phyloP scores from a whole-genome alignment of 495 filamentous ascomycete genomes.

The Aspergillus affinis region DNA sequence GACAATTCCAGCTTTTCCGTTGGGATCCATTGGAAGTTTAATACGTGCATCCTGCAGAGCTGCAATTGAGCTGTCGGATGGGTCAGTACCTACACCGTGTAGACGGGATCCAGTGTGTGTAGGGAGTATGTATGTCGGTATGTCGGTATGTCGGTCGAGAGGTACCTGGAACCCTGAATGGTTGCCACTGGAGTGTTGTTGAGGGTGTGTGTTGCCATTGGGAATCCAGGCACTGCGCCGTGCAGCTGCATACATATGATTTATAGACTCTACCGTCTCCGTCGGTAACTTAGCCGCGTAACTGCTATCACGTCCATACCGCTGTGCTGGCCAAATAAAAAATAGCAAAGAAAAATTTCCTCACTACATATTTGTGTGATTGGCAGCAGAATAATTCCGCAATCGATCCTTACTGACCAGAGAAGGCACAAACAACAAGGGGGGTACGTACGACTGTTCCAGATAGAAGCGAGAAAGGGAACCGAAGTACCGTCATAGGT shows the following conservation, averaged over 20 bases:
- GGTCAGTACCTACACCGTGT: neutral
- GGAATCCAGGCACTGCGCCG: neutral
- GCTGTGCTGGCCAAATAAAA: neutral
- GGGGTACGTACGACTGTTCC: neutral
- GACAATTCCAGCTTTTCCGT: neutral
- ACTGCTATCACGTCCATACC: neutral
- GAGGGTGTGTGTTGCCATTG: no score
- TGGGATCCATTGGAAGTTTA: neutral
- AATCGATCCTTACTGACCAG: neutral
- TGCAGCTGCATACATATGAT: neutral
- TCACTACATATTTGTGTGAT: no score
- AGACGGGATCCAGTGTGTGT: neutral
- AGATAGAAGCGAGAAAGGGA: neutral
- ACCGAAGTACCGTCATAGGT: constrained; percentile 7
- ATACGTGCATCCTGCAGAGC: neutral
- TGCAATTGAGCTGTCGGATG: neutral
- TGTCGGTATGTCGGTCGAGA: neutral
- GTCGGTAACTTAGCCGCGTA: neutral
- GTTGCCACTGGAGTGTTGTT: no score
- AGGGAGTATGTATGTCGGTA: neutral
- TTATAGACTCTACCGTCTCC: neutral
- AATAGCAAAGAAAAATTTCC: no score
- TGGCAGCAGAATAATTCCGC: neutral
- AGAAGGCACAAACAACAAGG: neutral
- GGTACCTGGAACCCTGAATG: no score